Conservation (phyloP, 805 yeast genomes). For the Myxozyma neotropica region DNA sequence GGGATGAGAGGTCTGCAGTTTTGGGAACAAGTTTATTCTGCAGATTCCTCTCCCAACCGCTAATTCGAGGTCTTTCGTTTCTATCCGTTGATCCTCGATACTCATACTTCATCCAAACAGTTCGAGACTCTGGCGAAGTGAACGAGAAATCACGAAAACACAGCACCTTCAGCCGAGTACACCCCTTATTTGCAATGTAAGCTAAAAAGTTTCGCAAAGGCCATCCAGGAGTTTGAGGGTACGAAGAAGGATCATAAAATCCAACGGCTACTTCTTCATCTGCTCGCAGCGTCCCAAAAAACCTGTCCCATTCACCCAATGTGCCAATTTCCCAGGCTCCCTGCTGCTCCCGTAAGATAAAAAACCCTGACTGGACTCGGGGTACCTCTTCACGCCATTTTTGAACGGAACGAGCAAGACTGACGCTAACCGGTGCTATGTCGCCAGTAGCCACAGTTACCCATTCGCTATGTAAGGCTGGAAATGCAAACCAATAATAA, state of each 20-base stretch:
- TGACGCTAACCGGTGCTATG: neutral
- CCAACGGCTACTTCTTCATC: conserved; percentile 41
- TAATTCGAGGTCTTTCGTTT: conserved; percentile 47
- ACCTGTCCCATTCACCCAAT: conserved; percentile 32
- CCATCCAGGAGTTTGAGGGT: conserved; percentile 50
- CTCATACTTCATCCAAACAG: conserved; percentile 39
- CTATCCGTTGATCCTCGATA: conserved; percentile 13
- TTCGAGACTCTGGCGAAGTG: conserved; percentile 21
- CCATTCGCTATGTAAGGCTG: conserved; percentile 64
- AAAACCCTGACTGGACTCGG: conserved; percentile 25
- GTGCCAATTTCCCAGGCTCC: conserved; percentile 24
- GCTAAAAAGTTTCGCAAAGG: conserved; percentile 62
- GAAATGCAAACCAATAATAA: conserved; percentile 88
- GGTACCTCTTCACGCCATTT: conserved; percentile 17
- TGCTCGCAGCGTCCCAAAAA: conserved; percentile 25
- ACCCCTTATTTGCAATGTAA: conserved; percentile 47
- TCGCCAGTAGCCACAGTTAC: conserved; percentile 15
- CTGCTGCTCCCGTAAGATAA: conserved; percentile 35
- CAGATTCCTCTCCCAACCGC: conserved; percentile 90
- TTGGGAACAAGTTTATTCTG: conserved; percentile 72
- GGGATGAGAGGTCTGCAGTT: conserved; percentile 74
- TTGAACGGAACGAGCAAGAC: conserved; percentile 16
- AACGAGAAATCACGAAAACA: conserved; percentile 44
- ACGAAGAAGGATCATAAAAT: conserved; percentile 46
- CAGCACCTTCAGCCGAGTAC: conserved; percentile 44